These are phyloP conservation scores for Phialophora verrucosa DNA, from an alignment of 2,329 filamentous ascomycete species.

Conservation along the genomic window DNA sequence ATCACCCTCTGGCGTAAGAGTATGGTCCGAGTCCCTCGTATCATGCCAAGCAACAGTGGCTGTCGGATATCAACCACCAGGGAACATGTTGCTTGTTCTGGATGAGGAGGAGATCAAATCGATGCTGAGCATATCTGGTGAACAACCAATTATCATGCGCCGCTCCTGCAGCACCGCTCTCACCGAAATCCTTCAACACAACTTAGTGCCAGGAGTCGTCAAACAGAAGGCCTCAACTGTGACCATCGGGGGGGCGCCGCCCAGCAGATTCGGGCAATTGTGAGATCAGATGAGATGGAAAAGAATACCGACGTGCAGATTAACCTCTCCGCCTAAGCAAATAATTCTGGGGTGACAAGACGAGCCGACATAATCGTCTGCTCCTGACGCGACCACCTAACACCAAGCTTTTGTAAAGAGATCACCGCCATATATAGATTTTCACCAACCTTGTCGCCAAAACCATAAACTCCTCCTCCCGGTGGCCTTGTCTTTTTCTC, in stretches of 20 bases:
- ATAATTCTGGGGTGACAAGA: neutral
- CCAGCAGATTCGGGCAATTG: neutral
- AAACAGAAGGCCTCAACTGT: neutral
- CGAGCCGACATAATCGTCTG: neutral
- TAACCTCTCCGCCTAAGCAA: neutral
- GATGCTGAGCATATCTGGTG: neutral
- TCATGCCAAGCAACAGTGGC: neutral
- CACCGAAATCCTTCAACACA: neutral
- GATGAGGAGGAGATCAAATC: neutral
- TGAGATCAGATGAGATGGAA: conserved; percentile 11
- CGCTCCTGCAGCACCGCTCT: neutral
- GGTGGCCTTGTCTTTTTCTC: neutral
- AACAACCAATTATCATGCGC: neutral
- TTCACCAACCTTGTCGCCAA: conserved; percentile 11
- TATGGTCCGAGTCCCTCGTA: neutral
- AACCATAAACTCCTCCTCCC: neutral
- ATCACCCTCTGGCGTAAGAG: neutral
- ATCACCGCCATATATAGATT: neutral
- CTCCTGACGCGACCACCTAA: neutral
- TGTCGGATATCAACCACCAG: neutral
- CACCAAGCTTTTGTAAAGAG: conserved; percentile 1
- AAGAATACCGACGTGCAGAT: neutral
- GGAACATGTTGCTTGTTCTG: neutral
- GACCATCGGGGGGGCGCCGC: neutral
- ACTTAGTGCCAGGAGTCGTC: neutral